phyloP scores from a whole-genome alignment of 371 early-diverging fungal genomes.

The Capniomyces stellatus region DNA sequence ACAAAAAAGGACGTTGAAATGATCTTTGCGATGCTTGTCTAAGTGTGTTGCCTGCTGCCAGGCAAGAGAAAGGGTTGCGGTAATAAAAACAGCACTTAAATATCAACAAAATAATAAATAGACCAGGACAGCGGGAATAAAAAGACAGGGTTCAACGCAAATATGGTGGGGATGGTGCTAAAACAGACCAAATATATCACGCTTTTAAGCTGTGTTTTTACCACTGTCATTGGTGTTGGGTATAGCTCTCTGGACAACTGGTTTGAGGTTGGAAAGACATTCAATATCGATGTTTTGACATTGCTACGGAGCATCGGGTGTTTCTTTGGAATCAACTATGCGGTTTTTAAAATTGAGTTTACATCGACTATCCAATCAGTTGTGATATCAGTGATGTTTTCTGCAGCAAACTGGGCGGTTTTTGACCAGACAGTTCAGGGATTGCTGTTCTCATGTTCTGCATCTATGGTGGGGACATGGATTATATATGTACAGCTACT shows the following conservation, averaged over 20 bases:
- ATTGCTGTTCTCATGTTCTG: conserved; percentile 10
- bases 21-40: too few species aligned
- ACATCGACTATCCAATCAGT: conserved; percentile 15
- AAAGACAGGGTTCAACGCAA: background rate
- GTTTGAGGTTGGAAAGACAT: background rate
- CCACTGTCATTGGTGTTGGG: background rate
- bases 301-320: conserved; percentile 18
- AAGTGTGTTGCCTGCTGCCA: too few species aligned
- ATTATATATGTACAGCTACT: conserved; percentile 13
- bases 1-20: too few species aligned
- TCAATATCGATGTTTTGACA: background rate
- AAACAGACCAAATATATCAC: background rate
- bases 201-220: background rate
- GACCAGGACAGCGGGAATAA: background rate
- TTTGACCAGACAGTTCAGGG: conserved; percentile 21
- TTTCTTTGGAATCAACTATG: conserved; percentile 22
- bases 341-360: conserved; percentile 19
- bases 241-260: background rate
- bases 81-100: too few species aligned
- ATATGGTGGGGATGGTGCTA: background rate
- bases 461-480: conserved; percentile 13
- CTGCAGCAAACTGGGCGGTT: conserved; percentile 20
- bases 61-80: too few species aligned
- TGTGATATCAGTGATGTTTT: conserved; percentile 14
- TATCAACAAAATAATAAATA: too few species aligned